Evolutionary conservation across 1,139 yeast species (phyloP), one percentile per base, ranked within the genome.

Genomic region (Pichia sp.): DNA sequence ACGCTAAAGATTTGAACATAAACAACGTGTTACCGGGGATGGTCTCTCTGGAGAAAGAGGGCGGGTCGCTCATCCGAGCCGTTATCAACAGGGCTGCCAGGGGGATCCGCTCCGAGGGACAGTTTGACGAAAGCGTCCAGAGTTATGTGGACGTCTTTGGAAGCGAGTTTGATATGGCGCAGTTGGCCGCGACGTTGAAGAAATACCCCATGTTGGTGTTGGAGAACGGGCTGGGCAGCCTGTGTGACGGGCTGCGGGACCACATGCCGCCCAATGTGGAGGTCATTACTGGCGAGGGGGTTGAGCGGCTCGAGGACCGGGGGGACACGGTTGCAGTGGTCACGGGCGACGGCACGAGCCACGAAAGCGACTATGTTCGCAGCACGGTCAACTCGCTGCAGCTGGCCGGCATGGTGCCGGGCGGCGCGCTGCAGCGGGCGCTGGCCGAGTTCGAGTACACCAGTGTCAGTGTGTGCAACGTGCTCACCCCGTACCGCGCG

Each of bases 1-100:
- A 90, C 63, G 73, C 80, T 3, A 61, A 74, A 12, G 70, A 77
- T 51, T 68, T 92, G 41, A 85, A 96, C 66, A 79, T 85, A 0
- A 68, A 76, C 23, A 71, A 85, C 1, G 74, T 84, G 0, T 57
- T 82, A 50, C 78, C 80, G 0, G 56, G 67, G 15, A 59, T 87
- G 53, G 77, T 73, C 44, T 68, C 73, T 23, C 64, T 79, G 46
- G 96, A 87, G 61, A 60, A 68, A n/a, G 64, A 74, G 8, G 68
- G 78, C 53, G 87, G 89, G 0, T 81, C 89, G 1, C 64, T 86
- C 4, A 56, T 79, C 0, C 45, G 47, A 37, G 22, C 46, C 2
- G 22, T 13, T n/a, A n/a, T n/a, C n/a, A n/a, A n/a, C n/a, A n/a
- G n/a, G n/a, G n/a, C n/a, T n/a, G n/a, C n/a, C n/a, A n/a, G n/a